A percentile compares a stretch with the other conserved stretches of the same genome.
These are phyloP conservation scores for Straminergon stramineum DNA, from an alignment of 225 moss, liverwort and hornwort genomes.

Conservation along the genomic window DNA sequence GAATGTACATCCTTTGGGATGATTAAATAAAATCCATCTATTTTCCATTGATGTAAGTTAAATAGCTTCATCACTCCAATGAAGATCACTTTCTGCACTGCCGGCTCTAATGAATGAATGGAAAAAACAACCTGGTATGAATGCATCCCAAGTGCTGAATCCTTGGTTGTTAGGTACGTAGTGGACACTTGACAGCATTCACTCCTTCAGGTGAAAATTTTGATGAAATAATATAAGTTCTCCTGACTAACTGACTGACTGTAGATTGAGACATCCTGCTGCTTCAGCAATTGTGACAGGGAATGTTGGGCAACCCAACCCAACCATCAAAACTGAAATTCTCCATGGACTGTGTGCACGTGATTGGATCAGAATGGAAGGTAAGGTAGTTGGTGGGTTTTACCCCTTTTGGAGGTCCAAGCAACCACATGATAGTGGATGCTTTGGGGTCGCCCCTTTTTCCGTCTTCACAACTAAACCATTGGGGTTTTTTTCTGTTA, in stretches of 20 bases:
- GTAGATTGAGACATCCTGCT: neutral
- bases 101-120: no score
- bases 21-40: neutral
- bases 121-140: neutral
- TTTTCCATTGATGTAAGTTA: no score
- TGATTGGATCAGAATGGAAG: neutral
- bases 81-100: no score
- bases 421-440: neutral
- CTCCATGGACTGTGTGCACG: neutral
- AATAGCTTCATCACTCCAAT: neutral
- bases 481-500: neutral
- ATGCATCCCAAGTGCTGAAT: neutral
- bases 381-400: neutral
- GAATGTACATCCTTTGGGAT: no score
- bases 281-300: neutral
- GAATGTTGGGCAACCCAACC: constrained; percentile 9
- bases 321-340: neutral
- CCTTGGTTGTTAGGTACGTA: neutral
- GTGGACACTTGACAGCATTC: neutral
- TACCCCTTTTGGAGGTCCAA: no score
- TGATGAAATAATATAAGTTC: neutral
- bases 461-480: fast-evolving
- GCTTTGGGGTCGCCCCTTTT: no score
- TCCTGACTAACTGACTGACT: neutral
- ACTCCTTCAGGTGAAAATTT: neutral